Percentiles rank a stretch among this genome's conserved stretches.
phyloP scores from a whole-genome alignment of 1,139 yeast genomes.

The Kluyveromyces sp. region DNA sequence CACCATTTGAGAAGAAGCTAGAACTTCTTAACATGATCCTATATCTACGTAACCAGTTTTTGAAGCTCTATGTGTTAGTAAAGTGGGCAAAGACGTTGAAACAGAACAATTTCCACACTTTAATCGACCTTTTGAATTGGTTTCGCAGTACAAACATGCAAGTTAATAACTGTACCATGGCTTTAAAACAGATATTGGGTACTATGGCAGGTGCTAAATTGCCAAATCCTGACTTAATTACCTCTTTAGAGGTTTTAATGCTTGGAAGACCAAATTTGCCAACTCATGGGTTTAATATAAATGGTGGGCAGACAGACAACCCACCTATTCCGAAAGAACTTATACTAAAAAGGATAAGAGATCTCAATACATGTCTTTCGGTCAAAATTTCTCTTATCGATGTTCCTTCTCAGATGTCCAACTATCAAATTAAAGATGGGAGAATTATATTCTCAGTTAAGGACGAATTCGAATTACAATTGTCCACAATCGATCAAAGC shows the following conservation, averaged over 20 bases:
- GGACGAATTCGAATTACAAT: constrained; percentile 60
- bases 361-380: constrained; percentile 66
- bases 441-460: constrained; percentile 59
- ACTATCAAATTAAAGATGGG: constrained; percentile 67
- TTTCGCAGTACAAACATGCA: constrained; percentile 72
- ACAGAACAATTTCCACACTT: constrained; percentile 57
- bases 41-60: constrained; percentile 67
- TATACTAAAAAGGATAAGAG: constrained; percentile 55
- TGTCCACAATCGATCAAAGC: constrained; percentile 62
- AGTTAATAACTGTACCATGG: constrained; percentile 57
- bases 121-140: constrained; percentile 86
- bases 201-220: constrained; percentile 75
- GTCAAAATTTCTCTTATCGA: constrained; percentile 66
- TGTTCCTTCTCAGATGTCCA: constrained; percentile 55
- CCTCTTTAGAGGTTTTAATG: constrained; percentile 77
- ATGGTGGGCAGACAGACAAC: constrained; percentile 27
- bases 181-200: constrained; percentile 50
- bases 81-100: constrained; percentile 69
- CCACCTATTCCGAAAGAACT: constrained; percentile 48
- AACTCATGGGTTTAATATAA: constrained; percentile 43
- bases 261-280: constrained; percentile 74
- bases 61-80: constrained; percentile 72
- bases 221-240: constrained; percentile 80
- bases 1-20: constrained; percentile 55
- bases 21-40: constrained; percentile 62